A percentile compares a stretch with the other conserved stretches of the same genome.
phyloP scores from a whole-genome alignment of 2,329 filamentous ascomycete genomes.

The Alternaria burnsii region DNA sequence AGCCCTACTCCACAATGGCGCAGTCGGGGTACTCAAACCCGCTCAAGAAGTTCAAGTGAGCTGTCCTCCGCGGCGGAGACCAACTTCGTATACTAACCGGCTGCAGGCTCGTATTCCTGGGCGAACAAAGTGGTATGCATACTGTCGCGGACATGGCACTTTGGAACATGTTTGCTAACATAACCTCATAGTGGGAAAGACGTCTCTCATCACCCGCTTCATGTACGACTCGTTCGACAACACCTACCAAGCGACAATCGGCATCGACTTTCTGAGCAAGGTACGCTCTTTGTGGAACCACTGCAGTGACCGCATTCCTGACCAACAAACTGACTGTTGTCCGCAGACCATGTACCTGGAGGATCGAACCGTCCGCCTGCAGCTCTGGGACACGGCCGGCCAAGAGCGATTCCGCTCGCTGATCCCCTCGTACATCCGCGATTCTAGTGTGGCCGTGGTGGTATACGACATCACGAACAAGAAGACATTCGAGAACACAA shows the following conservation, averaged over 20 bases:
- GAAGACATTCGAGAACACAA: conserved; percentile 97
- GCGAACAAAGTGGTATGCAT: conserved; percentile 93
- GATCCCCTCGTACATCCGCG: conserved; percentile 98
- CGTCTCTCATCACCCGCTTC: conserved; percentile 96
- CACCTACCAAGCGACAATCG: conserved; percentile 99
- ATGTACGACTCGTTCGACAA: conserved; percentile 99
- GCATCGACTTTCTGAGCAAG: conserved; percentile 99
- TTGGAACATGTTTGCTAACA: conserved; percentile 24
- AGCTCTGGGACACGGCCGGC: conserved; percentile 98
- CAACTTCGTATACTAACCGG: conserved; percentile 33
- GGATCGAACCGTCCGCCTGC: conserved; percentile 94
- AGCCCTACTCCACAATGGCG: conserved; percentile 71
- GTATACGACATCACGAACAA: conserved; percentile 98
- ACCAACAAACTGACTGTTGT: conserved; percentile 14
- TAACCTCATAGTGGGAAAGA: conserved; percentile 82
- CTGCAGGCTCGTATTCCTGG: conserved; percentile 88
- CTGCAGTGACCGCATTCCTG: background rate
- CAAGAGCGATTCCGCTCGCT: conserved; percentile 97
- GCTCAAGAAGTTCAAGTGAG: conserved; percentile 99
- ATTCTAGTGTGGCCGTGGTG: conserved; percentile 96
- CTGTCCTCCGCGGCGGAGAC: conserved; percentile 18
- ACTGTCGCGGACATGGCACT: background rate
- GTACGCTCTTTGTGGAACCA: conserved; percentile 56
- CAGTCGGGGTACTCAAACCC: conserved; percentile 92
- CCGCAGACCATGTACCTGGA: conserved; percentile 97